Percentiles rank a stretch among this genome's conserved stretches.
phyloP scores from a whole-genome alignment of 192 early-diverging fungal genomes.

The Phycomyces blakesleeanus region DNA sequence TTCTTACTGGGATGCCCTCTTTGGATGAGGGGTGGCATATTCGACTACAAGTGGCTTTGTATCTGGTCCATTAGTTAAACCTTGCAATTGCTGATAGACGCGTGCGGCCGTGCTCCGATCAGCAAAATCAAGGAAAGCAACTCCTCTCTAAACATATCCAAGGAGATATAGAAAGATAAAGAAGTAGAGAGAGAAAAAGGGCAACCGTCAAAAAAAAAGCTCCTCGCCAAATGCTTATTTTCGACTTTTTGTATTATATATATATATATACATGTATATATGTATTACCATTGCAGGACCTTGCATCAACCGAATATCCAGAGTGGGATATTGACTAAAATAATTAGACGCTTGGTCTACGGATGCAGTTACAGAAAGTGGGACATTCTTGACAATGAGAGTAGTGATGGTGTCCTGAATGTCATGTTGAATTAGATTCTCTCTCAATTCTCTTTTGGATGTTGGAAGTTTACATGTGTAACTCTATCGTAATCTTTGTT shows the following conservation, averaged over 20 bases:
- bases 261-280: too few species aligned
- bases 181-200: too few species aligned
- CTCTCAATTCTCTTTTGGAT: too few species aligned
- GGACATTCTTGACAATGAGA: slow-evolving; percentile 21
- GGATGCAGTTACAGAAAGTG: background rate
- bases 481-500: background rate
- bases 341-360: slow-evolving; percentile 2
- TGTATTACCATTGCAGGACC: slow-evolving; percentile 16
- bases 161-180: too few species aligned
- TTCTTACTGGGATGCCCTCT: slow-evolving; percentile 4
- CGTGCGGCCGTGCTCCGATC: slow-evolving; percentile 25
- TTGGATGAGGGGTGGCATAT: slow-evolving; percentile 35
- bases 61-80: slow-evolving; percentile 12
- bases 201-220: background rate
- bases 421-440: too few species aligned
- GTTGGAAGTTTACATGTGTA: background rate
- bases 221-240: too few species aligned
- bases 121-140: slow-evolving; percentile 40
- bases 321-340: slow-evolving; percentile 18
- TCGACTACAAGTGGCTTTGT: slow-evolving; percentile 35
- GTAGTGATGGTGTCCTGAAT: slow-evolving; percentile 20
- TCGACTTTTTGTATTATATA: too few species aligned
- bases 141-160: slow-evolving; percentile 12
- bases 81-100: slow-evolving; percentile 29
- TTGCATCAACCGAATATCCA: slow-evolving; percentile 19